Conservation (phyloP, 2,329 filamentous ascomycete genomes). For the Clonostachys rosea region DNA sequence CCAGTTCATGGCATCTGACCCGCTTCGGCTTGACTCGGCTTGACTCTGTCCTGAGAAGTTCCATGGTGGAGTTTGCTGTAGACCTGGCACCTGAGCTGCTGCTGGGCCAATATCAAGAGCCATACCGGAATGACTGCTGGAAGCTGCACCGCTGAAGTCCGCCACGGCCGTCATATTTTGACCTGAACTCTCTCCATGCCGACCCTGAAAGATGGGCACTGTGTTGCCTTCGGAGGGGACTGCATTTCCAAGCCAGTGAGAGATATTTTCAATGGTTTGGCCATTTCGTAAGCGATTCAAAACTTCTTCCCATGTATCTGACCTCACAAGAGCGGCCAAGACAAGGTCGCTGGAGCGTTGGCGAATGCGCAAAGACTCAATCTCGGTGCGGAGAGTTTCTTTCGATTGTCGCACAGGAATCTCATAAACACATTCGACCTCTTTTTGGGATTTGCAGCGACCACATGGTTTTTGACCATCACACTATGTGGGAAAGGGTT, state of each 20-base stretch:
- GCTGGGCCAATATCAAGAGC: constrained; percentile 18
- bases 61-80: constrained; percentile 35
- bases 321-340: constrained; percentile 45
- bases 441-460: constrained; percentile 49
- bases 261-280: constrained; percentile 49
- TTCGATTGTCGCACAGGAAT: constrained; percentile 60
- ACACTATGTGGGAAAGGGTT: constrained; percentile 34
- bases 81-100: constrained; percentile 8
- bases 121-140: constrained; percentile 13
- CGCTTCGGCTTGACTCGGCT: constrained; percentile 36
- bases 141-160: constrained; percentile 18
- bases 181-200: constrained; percentile 5
- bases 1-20: constrained; percentile 43
- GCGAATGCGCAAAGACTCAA: constrained; percentile 49
- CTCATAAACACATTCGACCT: constrained; percentile 56
- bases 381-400: constrained; percentile 54
- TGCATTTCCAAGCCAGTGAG: constrained; percentile 42
- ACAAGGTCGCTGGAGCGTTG: constrained; percentile 52
- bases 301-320: constrained; percentile 49
- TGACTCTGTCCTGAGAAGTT: constrained; percentile 41
- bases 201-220: constrained; percentile 16
- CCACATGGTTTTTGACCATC: constrained; percentile 53
- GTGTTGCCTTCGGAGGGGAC: constrained; percentile 21
- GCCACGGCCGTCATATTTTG: constrained; percentile 11
- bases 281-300: constrained; percentile 47